A percentile compares a stretch with the other conserved stretches of the same genome.
phyloP scores from a whole-genome alignment of 371 early-diverging fungal genomes.

The Umbelopsis sp. region DNA sequence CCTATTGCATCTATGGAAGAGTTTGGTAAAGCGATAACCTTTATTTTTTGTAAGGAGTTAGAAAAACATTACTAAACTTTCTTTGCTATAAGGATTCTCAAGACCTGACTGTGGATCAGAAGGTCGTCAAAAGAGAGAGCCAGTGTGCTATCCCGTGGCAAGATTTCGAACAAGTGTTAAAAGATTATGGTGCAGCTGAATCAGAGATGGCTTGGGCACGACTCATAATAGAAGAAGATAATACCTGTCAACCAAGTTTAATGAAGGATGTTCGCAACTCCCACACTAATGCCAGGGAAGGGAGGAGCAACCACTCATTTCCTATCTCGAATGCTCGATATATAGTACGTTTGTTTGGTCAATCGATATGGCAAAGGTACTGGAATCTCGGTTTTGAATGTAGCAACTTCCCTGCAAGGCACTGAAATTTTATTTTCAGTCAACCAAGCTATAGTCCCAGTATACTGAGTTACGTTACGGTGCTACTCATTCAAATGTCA shows the following conservation, averaged over 20 bases:
- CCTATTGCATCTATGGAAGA: conserved; percentile 32
- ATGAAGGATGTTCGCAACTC: background rate
- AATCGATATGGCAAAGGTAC: conserved; percentile 35
- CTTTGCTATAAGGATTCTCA: conserved; percentile 5
- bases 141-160: conserved; percentile 1
- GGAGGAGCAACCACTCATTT: background rate
- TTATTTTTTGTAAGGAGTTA: too few species aligned
- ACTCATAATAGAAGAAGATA: background rate
- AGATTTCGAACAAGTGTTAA: conserved; percentile 22
- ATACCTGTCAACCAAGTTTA: background rate
- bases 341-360: conserved; percentile 36
- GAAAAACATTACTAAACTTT: too few species aligned
- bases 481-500: conserved; percentile 35
- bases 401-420: background rate
- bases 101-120: conserved; percentile 22
- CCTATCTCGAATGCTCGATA: conserved; percentile 24
- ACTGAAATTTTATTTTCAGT: conserved; percentile 16
- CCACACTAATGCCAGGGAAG: background rate
- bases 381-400: background rate
- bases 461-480: conserved; percentile 28
- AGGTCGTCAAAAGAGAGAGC: background rate
- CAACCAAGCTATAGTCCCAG: conserved; percentile 33
- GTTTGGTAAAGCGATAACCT: conserved; percentile 22
- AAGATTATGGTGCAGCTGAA: conserved; percentile 26
- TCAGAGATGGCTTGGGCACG: conserved; percentile 35